Conservation (phyloP, 176 grass and related monocot genomes). For the Leersia perrieri region DNA sequence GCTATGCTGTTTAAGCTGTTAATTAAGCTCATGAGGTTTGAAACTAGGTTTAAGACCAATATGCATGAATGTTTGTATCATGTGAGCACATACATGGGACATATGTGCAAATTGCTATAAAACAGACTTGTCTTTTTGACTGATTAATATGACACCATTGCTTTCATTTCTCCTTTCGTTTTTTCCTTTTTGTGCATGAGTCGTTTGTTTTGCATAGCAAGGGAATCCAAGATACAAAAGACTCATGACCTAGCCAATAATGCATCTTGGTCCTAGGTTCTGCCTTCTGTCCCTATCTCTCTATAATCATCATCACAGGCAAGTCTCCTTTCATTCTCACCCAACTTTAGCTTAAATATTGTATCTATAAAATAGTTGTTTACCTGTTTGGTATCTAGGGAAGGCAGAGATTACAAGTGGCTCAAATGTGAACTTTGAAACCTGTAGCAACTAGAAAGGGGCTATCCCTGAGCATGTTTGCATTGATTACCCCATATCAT, state of each 20-base stretch:
- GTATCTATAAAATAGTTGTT: slow-evolving; percentile 10
- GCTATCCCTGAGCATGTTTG: slow-evolving; percentile 17
- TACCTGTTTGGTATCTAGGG: slow-evolving; percentile 36
- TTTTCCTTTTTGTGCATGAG: slow-evolving; percentile 22
- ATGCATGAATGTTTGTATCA: no score
- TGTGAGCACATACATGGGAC: background rate
- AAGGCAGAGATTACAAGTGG: slow-evolving; percentile 34
- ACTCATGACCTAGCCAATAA: slow-evolving; percentile 25
- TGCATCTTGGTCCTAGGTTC: slow-evolving; percentile 37
- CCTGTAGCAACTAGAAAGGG: slow-evolving; percentile 5
- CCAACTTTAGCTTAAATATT: slow-evolving; percentile 35
- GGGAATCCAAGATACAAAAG: slow-evolving; percentile 42
- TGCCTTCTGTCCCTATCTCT: slow-evolving; percentile 22
- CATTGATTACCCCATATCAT: slow-evolving; percentile 14
- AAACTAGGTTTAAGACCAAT: background rate
- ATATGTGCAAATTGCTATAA: background rate
- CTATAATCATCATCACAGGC: slow-evolving; percentile 7
- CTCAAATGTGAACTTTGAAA: slow-evolving; percentile 31
- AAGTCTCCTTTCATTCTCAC: slow-evolving; percentile 34
- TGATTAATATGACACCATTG: background rate
- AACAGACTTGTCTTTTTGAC: background rate
- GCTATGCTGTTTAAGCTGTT: no score
- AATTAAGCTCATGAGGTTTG: background rate
- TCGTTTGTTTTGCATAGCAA: slow-evolving; percentile 25
- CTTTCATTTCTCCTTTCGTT: background rate